These are phyloP conservation scores for Urochloa ruziziensis DNA, from an alignment of 176 grass and related monocot species.

Conservation along the genomic window DNA sequence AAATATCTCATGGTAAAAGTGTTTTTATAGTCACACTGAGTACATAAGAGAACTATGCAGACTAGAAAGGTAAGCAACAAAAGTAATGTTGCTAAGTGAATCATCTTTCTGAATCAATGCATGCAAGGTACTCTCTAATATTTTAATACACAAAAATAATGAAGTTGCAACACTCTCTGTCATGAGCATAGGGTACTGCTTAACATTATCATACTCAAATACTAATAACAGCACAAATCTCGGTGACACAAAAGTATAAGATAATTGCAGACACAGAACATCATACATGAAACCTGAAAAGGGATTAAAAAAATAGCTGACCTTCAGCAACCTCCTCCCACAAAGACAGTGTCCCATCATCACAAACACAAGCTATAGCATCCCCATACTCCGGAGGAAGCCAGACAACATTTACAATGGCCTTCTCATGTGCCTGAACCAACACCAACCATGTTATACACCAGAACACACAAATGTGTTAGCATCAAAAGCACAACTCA, in stretches of 20 bases:
- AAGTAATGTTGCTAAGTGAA: not conserved
- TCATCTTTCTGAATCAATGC: not conserved
- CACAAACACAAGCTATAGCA: slow-evolving; percentile 81
- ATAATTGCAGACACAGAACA: not conserved
- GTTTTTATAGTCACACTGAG: not conserved
- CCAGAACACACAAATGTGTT: not conserved
- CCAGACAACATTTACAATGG: slow-evolving; percentile 61
- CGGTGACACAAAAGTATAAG: not conserved
- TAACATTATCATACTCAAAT: not conserved
- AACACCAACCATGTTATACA: slow-evolving; percentile 13
- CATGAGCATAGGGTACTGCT: not conserved
- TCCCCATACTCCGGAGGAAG: slow-evolving; percentile 85
- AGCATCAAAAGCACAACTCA: not conserved
- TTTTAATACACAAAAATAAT: not conserved
- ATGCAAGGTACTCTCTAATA: not conserved
- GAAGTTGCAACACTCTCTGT: not conserved
- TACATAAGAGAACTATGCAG: not conserved
- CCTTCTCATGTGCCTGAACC: slow-evolving; percentile 61
- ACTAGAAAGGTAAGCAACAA: not conserved
- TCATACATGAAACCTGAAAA: not conserved
- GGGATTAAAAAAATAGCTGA: slow-evolving; percentile 25
- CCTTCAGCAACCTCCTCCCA: slow-evolving; percentile 90
- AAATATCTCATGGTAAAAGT: not conserved
- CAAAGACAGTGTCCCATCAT: slow-evolving; percentile 78
- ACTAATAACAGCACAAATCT: not conserved